Evolutionary conservation across 192 early-diverging fungal genomes (phyloP), one percentile per base, ranked within the genome.

Genomic region (Backusella tuberculispora): DNA sequence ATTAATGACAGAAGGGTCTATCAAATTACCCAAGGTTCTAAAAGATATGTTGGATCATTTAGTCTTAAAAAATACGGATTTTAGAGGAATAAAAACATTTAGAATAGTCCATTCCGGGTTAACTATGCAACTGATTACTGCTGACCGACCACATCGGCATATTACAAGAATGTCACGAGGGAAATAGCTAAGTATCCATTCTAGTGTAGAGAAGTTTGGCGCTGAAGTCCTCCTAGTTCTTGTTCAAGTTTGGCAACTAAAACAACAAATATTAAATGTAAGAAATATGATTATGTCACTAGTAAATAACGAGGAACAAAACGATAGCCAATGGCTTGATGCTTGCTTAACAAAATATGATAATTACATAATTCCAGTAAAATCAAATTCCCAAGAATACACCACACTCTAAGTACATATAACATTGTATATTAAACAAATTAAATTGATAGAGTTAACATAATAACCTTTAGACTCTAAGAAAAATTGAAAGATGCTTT

Each of bases 21-120:
- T 77, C 7, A 81, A 81, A 76, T 56, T 8, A 21, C 72, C 76
- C 34, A 81, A 81, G 24, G 69, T 74, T 64, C 60, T 77, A n/a
- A 81, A 77, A 37, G 80, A 81, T 26, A 81, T 81, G 73, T 68
- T 81, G 63, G 63, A 50, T n/a, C 21, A 70, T 29, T 38, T 74
- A 21, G 19, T 56, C 53, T 6, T 1, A 26, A 56, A 46, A 13
- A 46, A 46, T 46, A 46, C 6, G 44, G 64, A 38, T 40, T 66
- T 66, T 66, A 40, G 4, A 66, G 64, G 64, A 40, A 66, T 56
- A 9, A 56, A 56, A 7, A 26, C 53, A 5, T 56, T 56, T 56
- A n/a, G 53, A 65, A 5, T n/a, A 5, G 7, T 37, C 34, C 34
- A 38, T 65, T 65, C 26, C 6, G 63, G 63, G 37, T 56, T 56